These are phyloP conservation scores for Hermanozyma aechmeae DNA, from an alignment of 805 yeast species.

Conservation along the genomic window DNA sequence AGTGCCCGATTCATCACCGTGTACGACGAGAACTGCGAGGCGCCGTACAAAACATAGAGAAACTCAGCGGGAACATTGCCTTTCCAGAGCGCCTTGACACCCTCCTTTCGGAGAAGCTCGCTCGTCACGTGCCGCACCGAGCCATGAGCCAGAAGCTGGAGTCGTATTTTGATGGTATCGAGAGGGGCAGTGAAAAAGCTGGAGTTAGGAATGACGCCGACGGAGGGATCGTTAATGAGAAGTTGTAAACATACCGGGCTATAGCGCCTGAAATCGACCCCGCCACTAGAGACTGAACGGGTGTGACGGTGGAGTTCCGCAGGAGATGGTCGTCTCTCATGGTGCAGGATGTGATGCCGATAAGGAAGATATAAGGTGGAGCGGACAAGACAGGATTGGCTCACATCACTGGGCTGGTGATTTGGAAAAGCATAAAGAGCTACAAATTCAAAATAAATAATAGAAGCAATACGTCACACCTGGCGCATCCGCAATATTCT, in stretches of 20 bases:
- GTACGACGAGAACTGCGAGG: constrained; percentile 71
- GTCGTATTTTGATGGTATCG: constrained; percentile 68
- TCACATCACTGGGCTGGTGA: too few relatives aligned
- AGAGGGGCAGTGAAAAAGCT: constrained; percentile 67
- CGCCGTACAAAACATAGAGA: constrained; percentile 80
- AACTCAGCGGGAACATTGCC: constrained; percentile 90
- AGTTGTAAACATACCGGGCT: constrained; percentile 26
- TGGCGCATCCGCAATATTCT: too few relatives aligned
- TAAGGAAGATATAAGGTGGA: too few relatives aligned
- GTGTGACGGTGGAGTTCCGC: constrained; percentile 43
- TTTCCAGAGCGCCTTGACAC: constrained; percentile 78
- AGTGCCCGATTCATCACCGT: constrained; percentile 42
- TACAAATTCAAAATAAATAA: too few relatives aligned
- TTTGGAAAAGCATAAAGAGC: too few relatives aligned
- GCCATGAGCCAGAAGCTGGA: constrained; percentile 44
- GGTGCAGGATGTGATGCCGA: too few relatives aligned
- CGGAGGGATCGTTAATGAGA: not conserved
- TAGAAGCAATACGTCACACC: too few relatives aligned
- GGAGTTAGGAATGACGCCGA: not conserved
- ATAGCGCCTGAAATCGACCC: constrained; percentile 44
- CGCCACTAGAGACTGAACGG: constrained; percentile 48
- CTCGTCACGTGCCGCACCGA: constrained; percentile 20
- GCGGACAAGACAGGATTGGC: too few relatives aligned
- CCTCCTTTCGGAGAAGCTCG: constrained; percentile 51
- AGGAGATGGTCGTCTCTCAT: constrained; percentile 37